Evolutionary conservation across 495 filamentous ascomycete genomes (phyloP).

Genomic region (Aspergillus biplanus): DNA sequence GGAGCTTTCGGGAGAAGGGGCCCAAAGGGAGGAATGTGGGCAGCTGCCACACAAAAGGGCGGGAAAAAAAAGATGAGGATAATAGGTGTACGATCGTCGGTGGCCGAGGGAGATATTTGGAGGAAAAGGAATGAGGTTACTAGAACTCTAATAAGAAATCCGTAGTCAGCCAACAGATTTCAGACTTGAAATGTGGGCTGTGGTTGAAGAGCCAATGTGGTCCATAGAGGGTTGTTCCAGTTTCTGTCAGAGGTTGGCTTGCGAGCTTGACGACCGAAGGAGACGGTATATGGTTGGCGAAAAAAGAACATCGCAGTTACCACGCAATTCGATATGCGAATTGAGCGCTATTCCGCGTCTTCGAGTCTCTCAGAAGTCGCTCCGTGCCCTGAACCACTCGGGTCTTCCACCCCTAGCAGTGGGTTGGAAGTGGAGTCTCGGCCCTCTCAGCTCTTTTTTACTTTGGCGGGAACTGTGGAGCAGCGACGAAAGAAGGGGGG

Average conservation of each 20-base stretch:
- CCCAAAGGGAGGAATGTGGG: slow-evolving; percentile 30
- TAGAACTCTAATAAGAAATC: slow-evolving; percentile 17
- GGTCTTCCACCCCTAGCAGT: slow-evolving; percentile 23
- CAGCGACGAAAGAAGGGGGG: slow-evolving; percentile 21
- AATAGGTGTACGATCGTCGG: too few relatives aligned
- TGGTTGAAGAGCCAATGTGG: slow-evolving; percentile 1
- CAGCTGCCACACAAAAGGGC: slow-evolving; percentile 15
- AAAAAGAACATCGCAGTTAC: background rate
- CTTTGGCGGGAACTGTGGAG: slow-evolving; percentile 36
- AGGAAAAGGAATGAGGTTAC: slow-evolving; percentile 6
- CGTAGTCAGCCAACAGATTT: slow-evolving; percentile 15
- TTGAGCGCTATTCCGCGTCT: background rate
- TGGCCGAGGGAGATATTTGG: background rate
- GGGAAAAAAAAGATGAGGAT: too few relatives aligned
- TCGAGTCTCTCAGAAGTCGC: too few relatives aligned
- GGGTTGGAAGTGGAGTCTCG: slow-evolving; percentile 30
- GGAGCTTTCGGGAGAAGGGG: slow-evolving; percentile 6
- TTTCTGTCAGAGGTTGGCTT: background rate
- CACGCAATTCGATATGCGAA: background rate
- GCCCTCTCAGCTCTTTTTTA: slow-evolving; percentile 22
- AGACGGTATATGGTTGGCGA: background rate
- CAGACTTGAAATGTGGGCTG: slow-evolving; percentile 3
- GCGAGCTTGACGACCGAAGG: background rate
- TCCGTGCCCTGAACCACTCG: slow-evolving; percentile 8
- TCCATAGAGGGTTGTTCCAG: background rate